Percentiles rank a stretch among this genome's conserved stretches.
These are phyloP conservation scores for Sporisorium graminicola DNA, from an alignment of 1,284 basidiomycete species.

Conservation along the genomic window DNA sequence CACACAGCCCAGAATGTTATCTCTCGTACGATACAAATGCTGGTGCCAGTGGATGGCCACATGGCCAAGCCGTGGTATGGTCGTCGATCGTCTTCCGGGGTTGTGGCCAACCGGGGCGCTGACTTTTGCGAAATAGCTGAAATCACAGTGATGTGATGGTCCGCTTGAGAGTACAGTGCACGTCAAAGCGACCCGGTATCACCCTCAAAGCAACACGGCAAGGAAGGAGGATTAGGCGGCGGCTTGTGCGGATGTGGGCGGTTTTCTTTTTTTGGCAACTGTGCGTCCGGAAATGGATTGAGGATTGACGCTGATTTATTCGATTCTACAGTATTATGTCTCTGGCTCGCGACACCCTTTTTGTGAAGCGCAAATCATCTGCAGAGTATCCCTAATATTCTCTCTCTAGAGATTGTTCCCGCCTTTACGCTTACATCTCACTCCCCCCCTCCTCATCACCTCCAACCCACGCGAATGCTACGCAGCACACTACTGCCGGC, in stretches of 20 bases:
- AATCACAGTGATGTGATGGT: too few species aligned
- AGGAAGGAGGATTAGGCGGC: background rate
- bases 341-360: too few species aligned
- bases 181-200: background rate
- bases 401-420: background rate
- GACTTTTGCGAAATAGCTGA: too few species aligned
- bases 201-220: background rate
- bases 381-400: slow-evolving; percentile 6
- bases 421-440: background rate
- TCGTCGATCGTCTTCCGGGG: background rate
- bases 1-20: background rate
- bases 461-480: slow-evolving; percentile 26
- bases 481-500: slow-evolving; percentile 15
- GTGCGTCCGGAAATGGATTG: background rate
- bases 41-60: background rate
- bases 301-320: too few species aligned
- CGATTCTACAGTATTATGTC: too few species aligned
- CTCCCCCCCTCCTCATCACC: background rate
- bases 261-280: background rate
- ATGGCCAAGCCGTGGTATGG: background rate
- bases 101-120: background rate
- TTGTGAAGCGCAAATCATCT: too few species aligned
- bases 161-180: too few species aligned
- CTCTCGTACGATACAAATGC: slow-evolving; percentile 12
- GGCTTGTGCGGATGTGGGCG: slow-evolving; percentile 1